phyloP scores from a whole-genome alignment of 805 yeast genomes.

The Pichia heedii region DNA sequence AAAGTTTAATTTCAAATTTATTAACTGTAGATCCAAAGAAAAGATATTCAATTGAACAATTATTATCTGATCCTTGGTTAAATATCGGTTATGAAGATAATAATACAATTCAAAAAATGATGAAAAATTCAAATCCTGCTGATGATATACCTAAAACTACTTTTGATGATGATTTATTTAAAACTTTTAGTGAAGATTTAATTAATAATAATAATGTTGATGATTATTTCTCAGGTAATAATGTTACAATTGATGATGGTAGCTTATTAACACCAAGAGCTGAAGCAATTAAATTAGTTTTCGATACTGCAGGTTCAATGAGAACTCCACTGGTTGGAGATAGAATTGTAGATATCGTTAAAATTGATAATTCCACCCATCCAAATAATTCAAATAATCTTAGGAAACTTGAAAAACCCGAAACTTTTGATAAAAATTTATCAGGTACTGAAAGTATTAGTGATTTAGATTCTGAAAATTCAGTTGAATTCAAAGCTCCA shows the following conservation, averaged over 20 bases:
- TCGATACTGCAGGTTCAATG: constrained; percentile 26
- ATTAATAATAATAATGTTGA: constrained; percentile 17
- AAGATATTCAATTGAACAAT: constrained; percentile 59
- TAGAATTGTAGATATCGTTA: background rate
- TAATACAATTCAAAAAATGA: background rate
- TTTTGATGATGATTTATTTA: constrained; percentile 21
- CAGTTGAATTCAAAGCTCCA: background rate
- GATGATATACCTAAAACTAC: constrained; percentile 24
- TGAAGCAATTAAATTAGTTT: constrained; percentile 30
- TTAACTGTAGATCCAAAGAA: constrained; percentile 61
- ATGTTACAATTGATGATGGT: constrained; percentile 5
- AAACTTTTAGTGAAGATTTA: constrained; percentile 21
- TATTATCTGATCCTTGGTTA: constrained; percentile 66
- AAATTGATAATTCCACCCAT: too few species aligned
- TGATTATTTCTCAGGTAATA: constrained; percentile 15
- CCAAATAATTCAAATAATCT: too few species aligned
- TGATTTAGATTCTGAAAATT: constrained; percentile 16
- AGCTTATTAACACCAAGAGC: constrained; percentile 27
- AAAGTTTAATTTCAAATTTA: constrained; percentile 55
- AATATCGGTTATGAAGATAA: constrained; percentile 24
- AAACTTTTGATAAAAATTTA: background rate
- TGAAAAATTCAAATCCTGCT: constrained; percentile 15
- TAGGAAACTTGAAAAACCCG: background rate
- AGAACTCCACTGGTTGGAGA: constrained; percentile 12
- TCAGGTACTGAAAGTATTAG: constrained; percentile 9